Conservation (phyloP, 2,329 filamentous ascomycete genomes). For the Apiospora hydei region DNA sequence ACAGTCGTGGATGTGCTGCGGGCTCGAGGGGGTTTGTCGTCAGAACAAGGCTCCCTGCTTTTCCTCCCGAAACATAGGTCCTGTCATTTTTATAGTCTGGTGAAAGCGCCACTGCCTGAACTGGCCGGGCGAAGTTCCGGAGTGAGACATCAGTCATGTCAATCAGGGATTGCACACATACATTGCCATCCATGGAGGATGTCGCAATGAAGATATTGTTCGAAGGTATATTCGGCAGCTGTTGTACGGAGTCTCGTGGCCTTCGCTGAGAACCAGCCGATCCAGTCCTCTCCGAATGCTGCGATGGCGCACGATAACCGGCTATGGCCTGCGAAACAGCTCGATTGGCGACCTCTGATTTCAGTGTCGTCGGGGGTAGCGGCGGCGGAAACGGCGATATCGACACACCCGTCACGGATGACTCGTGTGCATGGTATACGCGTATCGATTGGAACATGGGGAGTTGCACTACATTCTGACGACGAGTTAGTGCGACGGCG, state of each 20-base stretch:
- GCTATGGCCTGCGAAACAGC: constrained; percentile 45
- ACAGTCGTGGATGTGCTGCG: constrained; percentile 89
- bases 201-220: constrained; percentile 95
- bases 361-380: constrained; percentile 56
- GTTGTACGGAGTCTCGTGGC: constrained; percentile 46
- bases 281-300: constrained; percentile 50
- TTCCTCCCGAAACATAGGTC: constrained; percentile 88
- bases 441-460: constrained; percentile 82
- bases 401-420: constrained; percentile 88
- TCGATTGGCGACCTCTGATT: constrained; percentile 49
- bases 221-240: constrained; percentile 76
- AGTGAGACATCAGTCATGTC: constrained; percentile 90
- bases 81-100: constrained; percentile 92
- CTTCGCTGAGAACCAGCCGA: constrained; percentile 52
- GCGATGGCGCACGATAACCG: constrained; percentile 44
- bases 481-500: constrained; percentile 14
- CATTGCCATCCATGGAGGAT: constrained; percentile 93
- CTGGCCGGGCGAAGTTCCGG: constrained; percentile 90
- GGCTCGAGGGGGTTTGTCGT: constrained; percentile 83
- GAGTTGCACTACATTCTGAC: constrained; percentile 82
- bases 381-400: constrained; percentile 85
- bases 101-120: constrained; percentile 92
- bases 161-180: constrained; percentile 87
- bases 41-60: constrained; percentile 85
- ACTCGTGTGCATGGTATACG: constrained; percentile 90